Evolutionary conservation across 257 asterid species (phyloP).

Genomic region (Osmanthus fragrans): DNA sequence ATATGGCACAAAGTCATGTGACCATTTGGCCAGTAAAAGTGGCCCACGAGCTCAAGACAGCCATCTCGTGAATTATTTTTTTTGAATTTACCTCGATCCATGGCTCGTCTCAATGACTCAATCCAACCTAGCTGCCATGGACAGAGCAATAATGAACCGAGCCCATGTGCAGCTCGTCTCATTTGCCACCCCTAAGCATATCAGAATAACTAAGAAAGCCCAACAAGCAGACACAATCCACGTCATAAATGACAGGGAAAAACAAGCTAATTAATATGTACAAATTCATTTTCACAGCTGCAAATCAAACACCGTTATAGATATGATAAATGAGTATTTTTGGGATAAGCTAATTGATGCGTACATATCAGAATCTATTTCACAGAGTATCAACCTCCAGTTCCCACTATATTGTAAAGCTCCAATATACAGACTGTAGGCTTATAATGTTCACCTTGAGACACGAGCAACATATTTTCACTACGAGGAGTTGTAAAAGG

Average conservation of each 20-base stretch:
- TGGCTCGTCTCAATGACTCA: no score
- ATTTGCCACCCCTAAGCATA: no score
- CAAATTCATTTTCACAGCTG: background rate
- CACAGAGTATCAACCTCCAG: slow-evolving; percentile 17
- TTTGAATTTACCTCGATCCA: no score
- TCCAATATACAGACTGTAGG: slow-evolving; percentile 22
- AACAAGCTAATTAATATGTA: background rate
- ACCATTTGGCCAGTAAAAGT: no score
- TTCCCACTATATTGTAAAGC: slow-evolving; percentile 23
- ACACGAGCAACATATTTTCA: slow-evolving; percentile 17
- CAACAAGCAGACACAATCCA: background rate
- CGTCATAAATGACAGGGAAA: background rate
- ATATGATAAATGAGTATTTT: background rate
- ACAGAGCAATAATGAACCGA: no score
- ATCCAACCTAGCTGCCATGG: no score
- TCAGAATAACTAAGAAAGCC: background rate
- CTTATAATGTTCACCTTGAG: slow-evolving; percentile 36
- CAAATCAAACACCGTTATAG: background rate
- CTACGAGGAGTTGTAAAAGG: slow-evolving; percentile 19
- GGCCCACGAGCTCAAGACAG: no score
- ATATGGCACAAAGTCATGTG: no score
- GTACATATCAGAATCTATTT: slow-evolving; percentile 27
- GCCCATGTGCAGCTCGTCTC: no score
- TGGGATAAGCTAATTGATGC: slow-evolving; percentile 21
- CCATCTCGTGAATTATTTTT: no score